Percentiles rank a stretch among this genome's conserved stretches.
phyloP scores from a whole-genome alignment of 306 rosid species.

The Calophaca sinica region DNA sequence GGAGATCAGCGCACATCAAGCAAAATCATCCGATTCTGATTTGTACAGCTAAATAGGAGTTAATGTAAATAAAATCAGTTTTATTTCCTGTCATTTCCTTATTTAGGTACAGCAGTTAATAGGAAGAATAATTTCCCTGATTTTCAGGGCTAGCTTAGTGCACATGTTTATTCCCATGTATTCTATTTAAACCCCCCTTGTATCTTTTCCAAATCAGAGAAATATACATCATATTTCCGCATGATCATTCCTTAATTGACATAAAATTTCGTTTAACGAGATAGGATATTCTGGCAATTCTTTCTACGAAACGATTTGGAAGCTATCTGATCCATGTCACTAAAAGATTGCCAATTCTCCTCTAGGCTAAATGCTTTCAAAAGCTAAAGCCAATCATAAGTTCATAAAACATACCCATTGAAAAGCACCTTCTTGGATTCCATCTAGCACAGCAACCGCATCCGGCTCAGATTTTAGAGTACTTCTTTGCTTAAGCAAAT shows the following conservation, averaged over 20 bases:
- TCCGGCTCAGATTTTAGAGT: slow-evolving; percentile 57
- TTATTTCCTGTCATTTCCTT: no score
- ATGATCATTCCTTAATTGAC: neutral
- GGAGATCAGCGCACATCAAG: no score
- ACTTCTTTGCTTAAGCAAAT: slow-evolving; percentile 70
- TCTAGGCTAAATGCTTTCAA: slow-evolving; percentile 30
- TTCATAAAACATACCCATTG: slow-evolving; percentile 75
- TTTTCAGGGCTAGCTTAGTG: no score
- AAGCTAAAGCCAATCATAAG: neutral
- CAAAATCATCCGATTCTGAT: no score
- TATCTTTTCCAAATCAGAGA: no score
- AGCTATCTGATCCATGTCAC: neutral
- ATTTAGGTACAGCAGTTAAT: no score
- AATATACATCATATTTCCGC: neutral
- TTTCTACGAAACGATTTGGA: slow-evolving; percentile 10
- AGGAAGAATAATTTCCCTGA: no score
- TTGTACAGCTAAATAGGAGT: no score
- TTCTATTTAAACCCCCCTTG: no score
- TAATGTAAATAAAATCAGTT: no score
- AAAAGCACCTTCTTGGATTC: slow-evolving; percentile 91
- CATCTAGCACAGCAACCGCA: slow-evolving; percentile 82
- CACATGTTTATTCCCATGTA: no score
- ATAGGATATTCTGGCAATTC: neutral
- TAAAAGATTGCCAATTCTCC: slow-evolving; percentile 26
- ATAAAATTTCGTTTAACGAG: neutral